Conservation (phyloP, 495 filamentous ascomycete genomes). For the Daldinia caldariorum region DNA sequence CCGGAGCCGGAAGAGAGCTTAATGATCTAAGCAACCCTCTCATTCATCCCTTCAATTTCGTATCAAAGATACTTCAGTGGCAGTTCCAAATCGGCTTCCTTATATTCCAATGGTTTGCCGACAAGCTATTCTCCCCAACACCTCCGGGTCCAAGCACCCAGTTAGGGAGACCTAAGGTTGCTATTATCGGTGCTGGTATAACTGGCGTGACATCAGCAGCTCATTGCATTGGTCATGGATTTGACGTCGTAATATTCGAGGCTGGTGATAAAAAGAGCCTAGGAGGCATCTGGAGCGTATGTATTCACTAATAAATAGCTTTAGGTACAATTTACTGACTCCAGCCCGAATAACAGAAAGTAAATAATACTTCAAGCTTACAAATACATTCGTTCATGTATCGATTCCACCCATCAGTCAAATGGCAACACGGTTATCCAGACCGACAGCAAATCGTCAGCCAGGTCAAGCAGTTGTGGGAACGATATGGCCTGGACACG, state of each 20-base stretch:
- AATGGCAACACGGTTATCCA: conserved; percentile 79
- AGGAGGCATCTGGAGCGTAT: conserved; percentile 87
- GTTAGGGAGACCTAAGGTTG: conserved; percentile 71
- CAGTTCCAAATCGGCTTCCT: conserved; percentile 23
- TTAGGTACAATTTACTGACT: conserved; percentile 10
- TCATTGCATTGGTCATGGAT: conserved; percentile 88
- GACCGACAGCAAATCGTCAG: conserved; percentile 75
- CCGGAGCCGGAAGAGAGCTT: conserved; percentile 7
- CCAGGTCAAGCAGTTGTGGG: conserved; percentile 77
- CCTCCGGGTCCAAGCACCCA: conserved; percentile 68
- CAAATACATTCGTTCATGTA: conserved; percentile 91
- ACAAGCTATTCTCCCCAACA: conserved; percentile 72
- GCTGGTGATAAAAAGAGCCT: conserved; percentile 67
- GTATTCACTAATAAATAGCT: conserved; percentile 33
- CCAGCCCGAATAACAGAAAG: conserved; percentile 59
- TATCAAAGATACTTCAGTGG: conserved; percentile 74
- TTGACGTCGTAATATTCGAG: conserved; percentile 83
- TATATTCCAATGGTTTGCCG: conserved; percentile 71
- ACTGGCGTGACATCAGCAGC: conserved; percentile 84
- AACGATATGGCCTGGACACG: conserved; percentile 74
- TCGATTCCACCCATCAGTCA: conserved; percentile 83
- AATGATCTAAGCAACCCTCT: conserved; percentile 43
- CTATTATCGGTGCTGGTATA: conserved; percentile 84
- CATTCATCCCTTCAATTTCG: conserved; percentile 62
- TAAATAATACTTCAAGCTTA: conserved; percentile 83